Base-by-base conservation (phyloP, 208 protist species). In the Phytomonas francai region DNA sequence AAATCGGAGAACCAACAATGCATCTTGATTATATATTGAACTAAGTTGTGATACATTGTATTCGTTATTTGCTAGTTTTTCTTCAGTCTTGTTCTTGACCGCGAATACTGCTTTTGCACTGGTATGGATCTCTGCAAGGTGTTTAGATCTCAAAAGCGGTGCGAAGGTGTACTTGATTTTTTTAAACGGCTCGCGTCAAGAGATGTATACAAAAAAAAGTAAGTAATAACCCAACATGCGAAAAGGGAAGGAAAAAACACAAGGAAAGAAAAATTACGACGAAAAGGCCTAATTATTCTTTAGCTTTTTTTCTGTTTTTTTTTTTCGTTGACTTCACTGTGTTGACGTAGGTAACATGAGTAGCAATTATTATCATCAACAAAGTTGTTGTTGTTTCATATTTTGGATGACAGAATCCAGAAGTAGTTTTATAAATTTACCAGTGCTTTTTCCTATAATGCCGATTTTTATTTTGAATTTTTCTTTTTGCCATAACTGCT, bases 401-500 rank as follows among this genome's bases (percentile, higher is more conserved):
- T 29, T 8, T 61, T 60, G 60, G 32, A 60, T 42, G 31, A 60
- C 25, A 60, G 11, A 32, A 22, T 60, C n/a, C 0, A 19, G 2
- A 67, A 59, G 7, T 31, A 25, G 4, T 63, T 62, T 32, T 39
- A 66, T 11, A 29, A 27, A 30, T 76, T 22, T 32, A 19, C 42
- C 11, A 19, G 6, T 25, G 45, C 66, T 32, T 29, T 68, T 51
- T 63, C 2, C 33, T 1, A 30, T 7, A 8, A n/a, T n/a, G n/a
- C n/a, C n/a, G n/a, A 11, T 19, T 51, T 54, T 42, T 8, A 42
- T 54, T 12, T 70, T 74, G 16, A 36, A n/a, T 57, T 72, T 71
- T 72, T 36, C 59, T 51, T 54, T 16, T 54, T 54, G 45, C 45
- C 22, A 22, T 22, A 54, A 45, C 39, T 45, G 19, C 39, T 16